Evolutionary conservation across 768 basidiomycete genomes (phyloP), one percentile per base, ranked within the genome.

Genomic region (Leucocoprinus leucothites): DNA sequence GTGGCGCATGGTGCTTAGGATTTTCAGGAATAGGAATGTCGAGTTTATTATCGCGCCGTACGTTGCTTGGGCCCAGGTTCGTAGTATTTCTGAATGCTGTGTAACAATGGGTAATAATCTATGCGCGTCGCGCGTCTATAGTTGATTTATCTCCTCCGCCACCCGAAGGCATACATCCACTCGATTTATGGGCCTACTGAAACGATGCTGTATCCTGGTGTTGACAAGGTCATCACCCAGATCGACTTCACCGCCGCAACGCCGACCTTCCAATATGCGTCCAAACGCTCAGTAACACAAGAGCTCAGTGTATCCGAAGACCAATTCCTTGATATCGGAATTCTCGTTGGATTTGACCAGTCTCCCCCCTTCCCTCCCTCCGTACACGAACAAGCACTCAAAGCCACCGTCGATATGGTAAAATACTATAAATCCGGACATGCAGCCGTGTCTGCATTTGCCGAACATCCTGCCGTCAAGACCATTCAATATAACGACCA

Each of bases 21-120:
- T 95, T 49, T 97, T 98, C 71, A 85, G 92, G 67, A 91, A 98
- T 71, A 79, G 96, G 43, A 91, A 91, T 61, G 94, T 97, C 56
- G 96, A 98, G 72, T 98, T 94, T 67, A 80, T 98, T 45, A 86
- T 98, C 57, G 95, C 97, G 44, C 97, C 97, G 9, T 98, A 98
- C 71, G 77, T 92, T 51, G 88, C 94, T 34, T 94, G 91, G 87
- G 90, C 96, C 43, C 96, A 98, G 83, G 95, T 95, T 66, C 63
- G 88, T 78, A 24, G 58, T 38, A n/a, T 58, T 55, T 40, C 36
- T 58, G 16, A 45, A 49, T 49, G 25, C 25, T 13, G 40, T 38
- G n/a, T 42, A 36, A 46, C 36, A 35, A n/a, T 16, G 22, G 24
- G 14, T 43, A 24, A n/a, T 47, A 14, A 50, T 49, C 42, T 44